phyloP scores from a whole-genome alignment of 768 basidiomycete genomes.

The Candolleomyces aberdarensis region DNA sequence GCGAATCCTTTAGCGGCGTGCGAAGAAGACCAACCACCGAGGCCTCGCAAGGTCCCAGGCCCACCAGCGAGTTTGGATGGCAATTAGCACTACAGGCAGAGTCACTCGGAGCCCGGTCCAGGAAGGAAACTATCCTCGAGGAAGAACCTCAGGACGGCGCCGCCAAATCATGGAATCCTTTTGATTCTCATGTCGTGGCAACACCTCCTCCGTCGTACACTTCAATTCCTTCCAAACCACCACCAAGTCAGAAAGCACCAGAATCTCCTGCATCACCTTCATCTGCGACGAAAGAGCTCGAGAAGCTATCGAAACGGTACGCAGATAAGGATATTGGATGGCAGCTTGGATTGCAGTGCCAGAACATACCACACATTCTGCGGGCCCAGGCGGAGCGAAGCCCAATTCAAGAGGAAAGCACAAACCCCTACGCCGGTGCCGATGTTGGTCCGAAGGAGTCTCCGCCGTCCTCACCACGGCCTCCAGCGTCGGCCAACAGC shows the following conservation, averaged over 20 bases:
- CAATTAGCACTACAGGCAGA: background rate
- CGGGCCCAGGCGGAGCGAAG: background rate
- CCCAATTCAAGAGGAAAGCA: background rate
- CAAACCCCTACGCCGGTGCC: background rate
- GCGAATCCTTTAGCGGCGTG: background rate
- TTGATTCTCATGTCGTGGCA: background rate
- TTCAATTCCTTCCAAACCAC: background rate
- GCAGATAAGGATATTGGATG: constrained; percentile 5
- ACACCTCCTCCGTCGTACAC: background rate
- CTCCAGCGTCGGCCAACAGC: background rate
- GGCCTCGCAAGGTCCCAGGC: background rate
- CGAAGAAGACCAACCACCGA: background rate
- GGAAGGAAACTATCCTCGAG: background rate
- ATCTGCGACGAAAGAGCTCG: background rate
- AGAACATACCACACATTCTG: background rate
- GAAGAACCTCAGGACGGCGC: background rate
- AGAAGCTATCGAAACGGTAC: background rate
- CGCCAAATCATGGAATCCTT: background rate
- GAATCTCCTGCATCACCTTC: background rate
- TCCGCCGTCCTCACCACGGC: background rate
- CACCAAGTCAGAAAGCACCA: background rate
- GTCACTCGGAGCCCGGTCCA: too few relatives aligned
- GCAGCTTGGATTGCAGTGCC: constrained; percentile 1
- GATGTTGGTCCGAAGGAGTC: background rate
- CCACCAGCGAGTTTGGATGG: constrained; percentile 6